phyloP scores from a whole-genome alignment of 2,329 filamentous ascomycete genomes.

The Massarina eburnea region DNA sequence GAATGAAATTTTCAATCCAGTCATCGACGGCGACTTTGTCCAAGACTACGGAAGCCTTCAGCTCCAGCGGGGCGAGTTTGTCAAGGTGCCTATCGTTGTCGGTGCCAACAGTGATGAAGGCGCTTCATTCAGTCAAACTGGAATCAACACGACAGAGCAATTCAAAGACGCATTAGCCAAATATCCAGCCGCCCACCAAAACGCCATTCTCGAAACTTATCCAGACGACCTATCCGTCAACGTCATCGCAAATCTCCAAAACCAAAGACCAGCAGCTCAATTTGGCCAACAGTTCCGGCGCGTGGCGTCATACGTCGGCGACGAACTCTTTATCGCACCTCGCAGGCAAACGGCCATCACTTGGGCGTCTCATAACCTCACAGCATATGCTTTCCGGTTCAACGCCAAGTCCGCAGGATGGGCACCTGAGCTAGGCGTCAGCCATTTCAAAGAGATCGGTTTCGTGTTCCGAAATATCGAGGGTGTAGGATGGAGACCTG shows the following conservation, averaged over 20 bases:
- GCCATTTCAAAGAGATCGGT: slow-evolving; percentile 57
- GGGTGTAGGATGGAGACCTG: slow-evolving; percentile 43
- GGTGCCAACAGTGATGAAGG: slow-evolving; percentile 70
- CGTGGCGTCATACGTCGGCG: slow-evolving; percentile 53
- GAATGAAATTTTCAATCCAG: slow-evolving; percentile 9
- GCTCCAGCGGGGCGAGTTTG: slow-evolving; percentile 61
- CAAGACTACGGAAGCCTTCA: slow-evolving; percentile 53
- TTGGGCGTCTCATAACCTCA: slow-evolving; percentile 52
- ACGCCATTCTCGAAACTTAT: slow-evolving; percentile 28
- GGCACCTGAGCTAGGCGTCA: slow-evolving; percentile 46
- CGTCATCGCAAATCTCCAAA: slow-evolving; percentile 14
- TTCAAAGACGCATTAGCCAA: slow-evolving; percentile 48
- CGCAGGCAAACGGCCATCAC: slow-evolving; percentile 56
- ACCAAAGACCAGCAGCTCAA: slow-evolving; percentile 21
- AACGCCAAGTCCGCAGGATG: slow-evolving; percentile 56
- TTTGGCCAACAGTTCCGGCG: slow-evolving; percentile 53
- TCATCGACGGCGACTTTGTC: slow-evolving; percentile 58
- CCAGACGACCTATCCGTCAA: slow-evolving; percentile 26
- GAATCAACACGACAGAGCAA: slow-evolving; percentile 59
- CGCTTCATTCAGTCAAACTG: slow-evolving; percentile 55
- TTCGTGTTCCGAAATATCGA: slow-evolving; percentile 51
- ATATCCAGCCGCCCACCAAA: slow-evolving; percentile 15
- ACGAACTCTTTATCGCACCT: slow-evolving; percentile 58
- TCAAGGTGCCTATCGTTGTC: slow-evolving; percentile 64
- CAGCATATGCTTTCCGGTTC: slow-evolving; percentile 65